These are phyloP conservation scores for Ceratocystis smalleyi DNA, from an alignment of 2,329 filamentous ascomycete genomes.

Conservation along the genomic window DNA sequence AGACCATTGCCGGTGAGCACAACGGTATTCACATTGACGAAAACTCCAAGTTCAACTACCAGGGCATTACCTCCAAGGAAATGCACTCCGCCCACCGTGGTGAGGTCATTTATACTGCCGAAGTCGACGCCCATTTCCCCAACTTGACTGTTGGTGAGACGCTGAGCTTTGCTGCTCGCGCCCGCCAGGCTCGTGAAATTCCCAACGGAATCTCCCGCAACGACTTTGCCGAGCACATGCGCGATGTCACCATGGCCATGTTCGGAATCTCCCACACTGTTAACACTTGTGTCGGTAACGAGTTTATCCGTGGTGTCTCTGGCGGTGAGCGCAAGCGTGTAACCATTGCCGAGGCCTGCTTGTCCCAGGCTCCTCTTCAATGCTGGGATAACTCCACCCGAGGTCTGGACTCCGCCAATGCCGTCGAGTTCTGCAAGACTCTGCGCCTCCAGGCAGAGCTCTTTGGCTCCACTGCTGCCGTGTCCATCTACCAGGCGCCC, in stretches of 20 bases:
- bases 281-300: slow-evolving; percentile 59
- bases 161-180: slow-evolving; percentile 58
- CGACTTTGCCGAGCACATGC: slow-evolving; percentile 45
- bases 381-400: slow-evolving; percentile 60
- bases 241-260: slow-evolving; percentile 60
- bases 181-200: slow-evolving; percentile 47
- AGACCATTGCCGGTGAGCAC: slow-evolving; percentile 69
- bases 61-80: slow-evolving; percentile 53
- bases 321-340: slow-evolving; percentile 59
- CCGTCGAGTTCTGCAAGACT: slow-evolving; percentile 59
- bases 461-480: slow-evolving; percentile 47
- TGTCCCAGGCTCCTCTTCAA: slow-evolving; percentile 45
- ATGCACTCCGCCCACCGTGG: slow-evolving; percentile 68
- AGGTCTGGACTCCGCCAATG: slow-evolving; percentile 60
- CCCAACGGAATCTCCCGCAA: slow-evolving; percentile 41
- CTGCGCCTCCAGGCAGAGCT: slow-evolving; percentile 52
- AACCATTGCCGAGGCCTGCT: slow-evolving; percentile 44
- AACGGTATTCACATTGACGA: slow-evolving; percentile 62
- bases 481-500: slow-evolving; percentile 60
- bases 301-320: slow-evolving; percentile 58
- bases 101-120: slow-evolving; percentile 75
- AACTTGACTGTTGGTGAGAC: slow-evolving; percentile 65
- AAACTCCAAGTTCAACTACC: slow-evolving; percentile 64
- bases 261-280: slow-evolving; percentile 59
- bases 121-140: slow-evolving; percentile 70